phyloP scores from a whole-genome alignment of 2,329 filamentous ascomycete genomes.

The Penicillium sp. region DNA sequence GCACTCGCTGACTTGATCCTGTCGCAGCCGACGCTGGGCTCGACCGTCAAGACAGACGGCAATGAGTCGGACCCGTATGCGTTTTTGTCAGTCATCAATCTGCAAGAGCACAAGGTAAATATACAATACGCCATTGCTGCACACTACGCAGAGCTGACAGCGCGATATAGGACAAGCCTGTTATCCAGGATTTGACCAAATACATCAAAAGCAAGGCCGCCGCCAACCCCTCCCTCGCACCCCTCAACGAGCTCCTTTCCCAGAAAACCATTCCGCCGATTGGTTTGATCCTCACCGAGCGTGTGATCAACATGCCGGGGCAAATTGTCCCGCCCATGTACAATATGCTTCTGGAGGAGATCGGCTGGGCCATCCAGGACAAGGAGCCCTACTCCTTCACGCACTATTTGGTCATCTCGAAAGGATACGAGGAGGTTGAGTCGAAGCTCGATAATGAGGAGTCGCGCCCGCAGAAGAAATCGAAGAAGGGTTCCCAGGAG shows the following conservation, averaged over 20 bases:
- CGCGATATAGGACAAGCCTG: constrained; percentile 64
- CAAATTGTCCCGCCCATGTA: constrained; percentile 94
- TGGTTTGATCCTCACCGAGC: constrained; percentile 86
- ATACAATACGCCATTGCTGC: not conserved
- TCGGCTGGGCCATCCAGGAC: constrained; percentile 84
- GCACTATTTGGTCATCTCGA: constrained; percentile 89
- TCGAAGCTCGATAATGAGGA: constrained; percentile 75
- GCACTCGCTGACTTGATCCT: constrained; percentile 84
- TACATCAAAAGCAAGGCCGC: constrained; percentile 68
- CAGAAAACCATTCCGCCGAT: constrained; percentile 63
- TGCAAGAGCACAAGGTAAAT: constrained; percentile 69
- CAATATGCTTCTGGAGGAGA: constrained; percentile 89
- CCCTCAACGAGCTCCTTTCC: constrained; percentile 63
- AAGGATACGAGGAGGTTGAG: constrained; percentile 87
- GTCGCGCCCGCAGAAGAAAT: constrained; percentile 67
- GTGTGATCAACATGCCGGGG: constrained; percentile 94
- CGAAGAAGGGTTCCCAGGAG: constrained; percentile 56
- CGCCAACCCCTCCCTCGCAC: constrained; percentile 59
- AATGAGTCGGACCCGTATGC: constrained; percentile 92
- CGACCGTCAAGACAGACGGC: constrained; percentile 95
- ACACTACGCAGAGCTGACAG: not conserved
- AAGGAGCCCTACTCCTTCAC: constrained; percentile 91
- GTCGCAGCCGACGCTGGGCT: constrained; percentile 84
- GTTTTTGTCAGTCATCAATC: constrained; percentile 85
- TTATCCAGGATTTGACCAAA: constrained; percentile 69